These are phyloP conservation scores for Hansenula sp. DNA, from an alignment of 1,139 yeast species.

Conservation along the genomic window DNA sequence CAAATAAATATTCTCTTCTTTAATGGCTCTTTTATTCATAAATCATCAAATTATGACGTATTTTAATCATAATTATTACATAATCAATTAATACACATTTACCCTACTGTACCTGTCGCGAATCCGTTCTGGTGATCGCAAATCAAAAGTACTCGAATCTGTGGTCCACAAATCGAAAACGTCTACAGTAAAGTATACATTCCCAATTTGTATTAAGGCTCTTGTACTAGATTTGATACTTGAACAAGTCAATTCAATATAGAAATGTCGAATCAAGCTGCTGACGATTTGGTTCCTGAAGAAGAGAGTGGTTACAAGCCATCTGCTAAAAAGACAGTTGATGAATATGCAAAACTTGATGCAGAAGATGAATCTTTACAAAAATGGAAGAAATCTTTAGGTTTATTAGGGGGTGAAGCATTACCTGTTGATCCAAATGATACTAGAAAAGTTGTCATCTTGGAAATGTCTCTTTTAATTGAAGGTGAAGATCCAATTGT, in stretches of 20 bases:
- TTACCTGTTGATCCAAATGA: constrained; percentile 79
- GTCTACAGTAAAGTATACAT: too few species aligned
- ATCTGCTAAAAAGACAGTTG: constrained; percentile 80
- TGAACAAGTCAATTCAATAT: neutral
- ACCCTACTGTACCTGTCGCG: too few species aligned
- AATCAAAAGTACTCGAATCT: too few species aligned
- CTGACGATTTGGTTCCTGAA: constrained; percentile 63
- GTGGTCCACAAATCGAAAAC: too few species aligned
- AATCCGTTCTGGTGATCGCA: too few species aligned
- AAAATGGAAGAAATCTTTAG: constrained; percentile 91
- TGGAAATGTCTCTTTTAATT: constrained; percentile 69
- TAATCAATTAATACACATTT: too few species aligned
- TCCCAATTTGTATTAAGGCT: too few species aligned
- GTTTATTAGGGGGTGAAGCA: constrained; percentile 52
- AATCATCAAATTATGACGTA: too few species aligned
- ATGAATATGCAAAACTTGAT: constrained; percentile 78
- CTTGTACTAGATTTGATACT: too few species aligned
- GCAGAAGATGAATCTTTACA: constrained; percentile 89
- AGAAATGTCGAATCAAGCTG: constrained; percentile 24
- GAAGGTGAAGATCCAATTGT: constrained; percentile 61
- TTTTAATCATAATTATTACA: too few species aligned
- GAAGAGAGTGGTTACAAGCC: constrained; percentile 68
- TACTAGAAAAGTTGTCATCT: constrained; percentile 69
- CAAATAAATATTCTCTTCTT: too few species aligned
- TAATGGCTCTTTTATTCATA: too few species aligned